phyloP scores from a whole-genome alignment of 768 basidiomycete species.

The Lactarius trivialis region DNA sequence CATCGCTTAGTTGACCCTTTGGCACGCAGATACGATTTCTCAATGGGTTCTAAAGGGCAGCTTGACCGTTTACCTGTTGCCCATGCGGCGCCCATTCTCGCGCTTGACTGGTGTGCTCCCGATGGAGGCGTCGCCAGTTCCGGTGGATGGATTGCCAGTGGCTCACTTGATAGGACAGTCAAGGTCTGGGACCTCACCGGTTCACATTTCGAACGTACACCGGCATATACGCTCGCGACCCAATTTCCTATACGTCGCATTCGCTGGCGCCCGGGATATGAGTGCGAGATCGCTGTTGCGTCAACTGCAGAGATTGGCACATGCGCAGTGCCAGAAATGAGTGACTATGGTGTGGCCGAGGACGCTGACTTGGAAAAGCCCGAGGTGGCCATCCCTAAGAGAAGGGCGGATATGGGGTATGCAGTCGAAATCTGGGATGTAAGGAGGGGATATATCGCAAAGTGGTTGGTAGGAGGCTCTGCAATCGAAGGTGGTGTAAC shows the following conservation, averaged over 20 bases:
- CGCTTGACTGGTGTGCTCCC: slow-evolving; percentile 63
- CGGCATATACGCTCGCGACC: slow-evolving; percentile 66
- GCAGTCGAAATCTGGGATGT: slow-evolving; percentile 85
- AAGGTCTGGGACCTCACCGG: slow-evolving; percentile 74
- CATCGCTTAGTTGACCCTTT: neutral
- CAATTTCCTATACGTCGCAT: slow-evolving; percentile 69
- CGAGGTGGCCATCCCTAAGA: slow-evolving; percentile 7
- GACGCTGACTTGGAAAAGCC: slow-evolving; percentile 15
- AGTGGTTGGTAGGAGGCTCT: slow-evolving; percentile 68
- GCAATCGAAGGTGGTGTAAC: slow-evolving; percentile 66
- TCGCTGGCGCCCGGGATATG: slow-evolving; percentile 69
- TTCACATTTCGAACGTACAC: slow-evolving; percentile 53
- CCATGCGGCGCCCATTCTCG: slow-evolving; percentile 63
- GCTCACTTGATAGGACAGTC: slow-evolving; percentile 71
- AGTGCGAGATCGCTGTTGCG: slow-evolving; percentile 68
- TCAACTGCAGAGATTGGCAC: slow-evolving; percentile 54
- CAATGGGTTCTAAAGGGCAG: slow-evolving; percentile 67
- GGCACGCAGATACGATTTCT: slow-evolving; percentile 61
- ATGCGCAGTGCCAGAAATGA: slow-evolving; percentile 28
- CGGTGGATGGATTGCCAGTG: slow-evolving; percentile 71
- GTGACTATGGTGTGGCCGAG: neutral
- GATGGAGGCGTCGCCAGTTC: slow-evolving; percentile 22
- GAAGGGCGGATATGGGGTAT: slow-evolving; percentile 38
- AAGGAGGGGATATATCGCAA: slow-evolving; percentile 70
- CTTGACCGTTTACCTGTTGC: slow-evolving; percentile 69